Conservation (phyloP, 163 green algal species). For the Scenedesmus sp. region DNA sequence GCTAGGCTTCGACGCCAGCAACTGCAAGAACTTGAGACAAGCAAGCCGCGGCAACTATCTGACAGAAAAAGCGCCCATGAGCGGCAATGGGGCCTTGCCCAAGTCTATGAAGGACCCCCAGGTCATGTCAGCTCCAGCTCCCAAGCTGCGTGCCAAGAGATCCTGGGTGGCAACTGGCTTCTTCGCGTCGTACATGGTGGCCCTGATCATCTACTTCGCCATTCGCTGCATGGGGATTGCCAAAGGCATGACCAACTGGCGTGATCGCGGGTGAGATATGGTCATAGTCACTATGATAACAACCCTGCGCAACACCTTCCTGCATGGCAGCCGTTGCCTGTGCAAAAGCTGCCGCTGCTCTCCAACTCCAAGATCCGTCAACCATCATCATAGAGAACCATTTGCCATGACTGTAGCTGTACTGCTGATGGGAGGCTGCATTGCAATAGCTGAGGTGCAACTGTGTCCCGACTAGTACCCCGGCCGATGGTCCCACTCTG, state of each 20-base stretch:
- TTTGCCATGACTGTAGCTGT: too few relatives aligned
- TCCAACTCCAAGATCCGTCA: too few relatives aligned
- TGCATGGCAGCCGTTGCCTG: too few relatives aligned
- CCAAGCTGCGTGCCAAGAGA: background rate
- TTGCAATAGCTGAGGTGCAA: too few relatives aligned
- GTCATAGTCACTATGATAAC: background rate
- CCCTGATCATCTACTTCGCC: conserved; percentile 4
- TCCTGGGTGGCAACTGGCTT: background rate
- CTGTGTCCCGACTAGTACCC: too few relatives aligned
- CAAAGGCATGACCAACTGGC: background rate
- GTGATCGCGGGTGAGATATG: background rate
- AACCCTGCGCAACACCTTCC: background rate
- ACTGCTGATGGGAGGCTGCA: too few relatives aligned
- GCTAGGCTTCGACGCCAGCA: background rate
- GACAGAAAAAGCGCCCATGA: background rate
- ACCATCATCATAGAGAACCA: too few relatives aligned
- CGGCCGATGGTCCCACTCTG: too few relatives aligned
- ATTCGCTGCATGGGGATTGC: conserved; percentile 3
- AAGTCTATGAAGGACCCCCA: background rate
- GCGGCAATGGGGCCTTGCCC: background rate
- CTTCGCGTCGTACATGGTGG: conserved; percentile 17
- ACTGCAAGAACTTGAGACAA: too few relatives aligned
- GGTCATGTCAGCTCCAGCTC: background rate
- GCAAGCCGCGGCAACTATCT: too few relatives aligned
- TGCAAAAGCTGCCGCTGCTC: too few relatives aligned